A percentile compares a stretch with the other conserved stretches of the same genome.
These are phyloP conservation scores for Curvularia sp. DNA, from an alignment of 2,329 filamentous ascomycete genomes.

Conservation along the genomic window DNA sequence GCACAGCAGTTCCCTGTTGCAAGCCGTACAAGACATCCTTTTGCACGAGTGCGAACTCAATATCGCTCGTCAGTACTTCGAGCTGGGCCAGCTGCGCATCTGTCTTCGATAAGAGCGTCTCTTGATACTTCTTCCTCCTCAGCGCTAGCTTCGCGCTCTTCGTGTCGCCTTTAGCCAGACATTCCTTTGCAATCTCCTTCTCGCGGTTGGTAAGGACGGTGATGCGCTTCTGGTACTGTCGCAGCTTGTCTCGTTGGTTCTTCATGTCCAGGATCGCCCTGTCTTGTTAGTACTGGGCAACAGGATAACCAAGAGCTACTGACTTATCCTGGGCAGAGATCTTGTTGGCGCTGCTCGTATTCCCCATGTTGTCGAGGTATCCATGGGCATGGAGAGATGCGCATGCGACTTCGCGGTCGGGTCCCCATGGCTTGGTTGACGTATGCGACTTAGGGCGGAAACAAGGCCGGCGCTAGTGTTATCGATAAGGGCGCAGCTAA, in stretches of 20 bases:
- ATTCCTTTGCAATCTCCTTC: constrained; percentile 82
- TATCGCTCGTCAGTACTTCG: constrained; percentile 83
- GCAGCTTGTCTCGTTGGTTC: constrained; percentile 94
- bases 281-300: constrained; percentile 21
- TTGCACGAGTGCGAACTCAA: constrained; percentile 96
- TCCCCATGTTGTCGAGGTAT: constrained; percentile 64
- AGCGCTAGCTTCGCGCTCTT: constrained; percentile 83
- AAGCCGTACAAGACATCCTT: constrained; percentile 95
- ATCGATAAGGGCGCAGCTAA: constrained; percentile 41
- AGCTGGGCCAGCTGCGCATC: constrained; percentile 93
- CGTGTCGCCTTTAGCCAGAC: constrained; percentile 81
- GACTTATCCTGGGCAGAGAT: constrained; percentile 87
- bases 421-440: constrained; percentile 36
- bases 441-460: constrained; percentile 21
- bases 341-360: constrained; percentile 68
- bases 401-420: constrained; percentile 19
- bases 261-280: constrained; percentile 98
- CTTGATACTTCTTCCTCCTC: constrained; percentile 95
- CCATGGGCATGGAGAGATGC: constrained; percentile 31
- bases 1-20: constrained; percentile 87
- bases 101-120: constrained; percentile 85
- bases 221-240: constrained; percentile 93
- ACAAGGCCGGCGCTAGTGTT: constrained; percentile 28
- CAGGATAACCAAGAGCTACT: constrained; percentile 32
- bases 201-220: constrained; percentile 84